A percentile compares a stretch with the other conserved stretches of the same genome.
These are phyloP conservation scores for Mycena haematopus DNA, from an alignment of 768 basidiomycete genomes.

Conservation along the genomic window DNA sequence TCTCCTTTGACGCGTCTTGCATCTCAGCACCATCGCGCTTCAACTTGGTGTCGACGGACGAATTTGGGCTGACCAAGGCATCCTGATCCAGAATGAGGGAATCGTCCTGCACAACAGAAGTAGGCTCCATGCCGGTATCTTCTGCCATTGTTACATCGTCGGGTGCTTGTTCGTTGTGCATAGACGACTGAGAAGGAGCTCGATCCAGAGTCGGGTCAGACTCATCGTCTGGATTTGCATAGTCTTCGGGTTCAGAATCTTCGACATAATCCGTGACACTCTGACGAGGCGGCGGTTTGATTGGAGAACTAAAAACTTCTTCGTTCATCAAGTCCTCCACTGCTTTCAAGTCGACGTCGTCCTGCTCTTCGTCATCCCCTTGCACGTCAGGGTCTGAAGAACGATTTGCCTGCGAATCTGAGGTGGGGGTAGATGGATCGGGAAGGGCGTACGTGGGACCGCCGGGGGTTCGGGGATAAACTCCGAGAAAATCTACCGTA, in stretches of 20 bases:
- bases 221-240: not conserved
- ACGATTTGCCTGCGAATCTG: not conserved
- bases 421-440: slow-evolving; percentile 9
- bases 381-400: not conserved
- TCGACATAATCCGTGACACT: not conserved
- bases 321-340: slow-evolving; percentile 25
- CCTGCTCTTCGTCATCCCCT: slow-evolving; percentile 16
- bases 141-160: not conserved
- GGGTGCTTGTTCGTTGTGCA: not conserved
- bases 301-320: slow-evolving; percentile 4
- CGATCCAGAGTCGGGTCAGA: not conserved
- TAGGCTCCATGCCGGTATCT: not conserved
- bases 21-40: slow-evolving; percentile 21
- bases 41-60: not conserved
- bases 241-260: slow-evolving; percentile 1
- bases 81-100: not conserved
- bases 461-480: slow-evolving; percentile 9
- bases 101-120: slow-evolving; percentile 2
- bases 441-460: slow-evolving; percentile 13
- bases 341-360: slow-evolving; percentile 12
- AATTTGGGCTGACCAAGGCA: not conserved
- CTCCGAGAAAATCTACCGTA: not conserved
- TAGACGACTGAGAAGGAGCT: not conserved
- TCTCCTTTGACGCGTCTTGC: slow-evolving; percentile 3
- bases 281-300: not conserved